A percentile compares a stretch with the other conserved stretches of the same genome.
These are phyloP conservation scores for Anisodus tanguticus DNA, from an alignment of 257 asterid species.

Conservation along the genomic window DNA sequence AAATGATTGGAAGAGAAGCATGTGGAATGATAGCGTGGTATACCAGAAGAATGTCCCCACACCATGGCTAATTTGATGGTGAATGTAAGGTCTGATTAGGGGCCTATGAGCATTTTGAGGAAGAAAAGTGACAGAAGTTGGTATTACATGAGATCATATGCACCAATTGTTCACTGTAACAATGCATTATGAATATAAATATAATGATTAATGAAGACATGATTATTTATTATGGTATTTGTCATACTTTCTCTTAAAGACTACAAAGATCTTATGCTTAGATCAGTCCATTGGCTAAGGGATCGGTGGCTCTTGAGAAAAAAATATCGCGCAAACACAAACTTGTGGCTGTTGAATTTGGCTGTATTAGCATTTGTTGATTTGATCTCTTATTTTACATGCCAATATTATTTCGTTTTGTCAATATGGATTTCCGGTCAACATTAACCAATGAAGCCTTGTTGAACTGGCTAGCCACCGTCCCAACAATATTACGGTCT, in stretches of 20 bases:
- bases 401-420: neutral
- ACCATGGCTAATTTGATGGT: neutral
- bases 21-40: neutral
- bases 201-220: neutral
- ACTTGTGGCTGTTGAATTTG: neutral
- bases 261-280: neutral
- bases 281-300: neutral
- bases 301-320: neutral
- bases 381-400: neutral
- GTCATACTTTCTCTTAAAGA: neutral
- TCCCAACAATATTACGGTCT: neutral
- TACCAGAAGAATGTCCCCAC: neutral
- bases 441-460: neutral
- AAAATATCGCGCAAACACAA: neutral
- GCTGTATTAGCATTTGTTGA: neutral
- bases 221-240: neutral
- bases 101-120: neutral
- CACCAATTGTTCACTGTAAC: neutral
- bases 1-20: neutral
- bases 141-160: neutral
- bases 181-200: neutral
- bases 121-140: neutral
- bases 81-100: neutral
- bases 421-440: neutral
- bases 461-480: neutral